Evolutionary conservation across 495 filamentous ascomycete genomes (phyloP), one percentile per base, ranked within the genome.

Genomic region (Cercophora samala): DNA sequence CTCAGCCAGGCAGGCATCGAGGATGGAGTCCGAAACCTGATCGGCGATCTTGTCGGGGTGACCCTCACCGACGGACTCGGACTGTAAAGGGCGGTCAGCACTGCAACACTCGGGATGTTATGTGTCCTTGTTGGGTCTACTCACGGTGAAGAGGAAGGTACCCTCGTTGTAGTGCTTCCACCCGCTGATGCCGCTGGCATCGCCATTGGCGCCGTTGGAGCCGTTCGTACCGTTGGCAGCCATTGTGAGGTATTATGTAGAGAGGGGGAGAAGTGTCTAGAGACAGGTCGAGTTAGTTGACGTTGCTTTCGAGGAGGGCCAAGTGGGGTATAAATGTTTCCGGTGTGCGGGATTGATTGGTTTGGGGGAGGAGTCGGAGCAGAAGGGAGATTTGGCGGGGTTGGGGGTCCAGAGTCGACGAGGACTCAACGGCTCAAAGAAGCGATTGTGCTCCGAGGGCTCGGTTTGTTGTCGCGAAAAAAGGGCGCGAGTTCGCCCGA

Each of bases 11-110:
- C 95, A 98, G 81, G 95, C 95, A 87, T 99, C 95, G 85, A 99
- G 93, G 76, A 99, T 86, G 71, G 95, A 95, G 83, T 99, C 95
- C 63, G 94, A 97, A 74, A 99, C 92, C 84, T 99, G 95, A 82
- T 99, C 95, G 78, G 91, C 92, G 77, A 97, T 97, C 89, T 97
- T 97, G 83, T 97, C 93, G 69, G 93, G 93, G 84, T 97, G 93
- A 70, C 95, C 95, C 84, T 97, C 93, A 76, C 94, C 94, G 74
- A 99, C 95, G 53, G 93, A 97, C 83, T 99, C 95, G 80, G 94
- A 99, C 84, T 86, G 65, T 17, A 18, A 22, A 42, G 63, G 62
- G 63, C 32, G 58, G 68, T 75, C 66, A 75, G 76, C 64, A 24
- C 23, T 63, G 37, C 23, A 29, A 18, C 8, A 1, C 17, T 19